These are phyloP conservation scores for Claviceps citrina DNA, from an alignment of 2,329 filamentous ascomycete genomes.

Conservation along the genomic window DNA sequence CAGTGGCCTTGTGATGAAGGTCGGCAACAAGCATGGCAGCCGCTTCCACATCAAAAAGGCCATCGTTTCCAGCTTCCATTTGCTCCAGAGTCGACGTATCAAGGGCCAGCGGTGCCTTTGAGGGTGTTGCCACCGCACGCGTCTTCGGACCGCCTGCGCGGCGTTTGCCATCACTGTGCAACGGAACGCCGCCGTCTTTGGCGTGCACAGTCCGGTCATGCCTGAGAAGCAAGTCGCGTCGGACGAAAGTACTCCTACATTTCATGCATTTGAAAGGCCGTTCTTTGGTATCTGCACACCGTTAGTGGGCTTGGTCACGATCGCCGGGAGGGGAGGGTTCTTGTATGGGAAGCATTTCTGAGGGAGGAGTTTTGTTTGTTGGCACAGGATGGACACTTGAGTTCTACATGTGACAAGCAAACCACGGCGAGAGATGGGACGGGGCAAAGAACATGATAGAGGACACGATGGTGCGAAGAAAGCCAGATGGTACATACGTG, in stretches of 20 bases:
- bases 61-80: conserved; percentile 79
- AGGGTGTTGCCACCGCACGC: conserved; percentile 44
- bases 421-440: background rate
- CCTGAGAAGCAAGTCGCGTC: conserved; percentile 85
- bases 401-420: background rate
- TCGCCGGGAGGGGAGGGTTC: too few species aligned
- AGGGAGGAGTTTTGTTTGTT: conserved; percentile 1
- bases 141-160: conserved; percentile 56
- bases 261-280: conserved; percentile 97
- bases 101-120: conserved; percentile 63
- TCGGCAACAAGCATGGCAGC: conserved; percentile 98
- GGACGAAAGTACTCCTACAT: conserved; percentile 95
- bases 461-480: background rate
- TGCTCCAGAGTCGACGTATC: conserved; percentile 81
- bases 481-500: conserved; percentile 59
- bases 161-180: conserved; percentile 89
- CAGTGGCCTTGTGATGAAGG: conserved; percentile 86
- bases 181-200: conserved; percentile 86
- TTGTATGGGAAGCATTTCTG: conserved; percentile 1
- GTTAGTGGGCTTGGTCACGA: conserved; percentile 5
- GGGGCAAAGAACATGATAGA: background rate
- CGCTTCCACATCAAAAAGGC: conserved; percentile 88
- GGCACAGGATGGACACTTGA: background rate
- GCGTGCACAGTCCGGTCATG: conserved; percentile 98
- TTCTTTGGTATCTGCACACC: conserved; percentile 75